phyloP scores from a whole-genome alignment of 2,329 filamentous ascomycete genomes.

The Botrytis medusae region DNA sequence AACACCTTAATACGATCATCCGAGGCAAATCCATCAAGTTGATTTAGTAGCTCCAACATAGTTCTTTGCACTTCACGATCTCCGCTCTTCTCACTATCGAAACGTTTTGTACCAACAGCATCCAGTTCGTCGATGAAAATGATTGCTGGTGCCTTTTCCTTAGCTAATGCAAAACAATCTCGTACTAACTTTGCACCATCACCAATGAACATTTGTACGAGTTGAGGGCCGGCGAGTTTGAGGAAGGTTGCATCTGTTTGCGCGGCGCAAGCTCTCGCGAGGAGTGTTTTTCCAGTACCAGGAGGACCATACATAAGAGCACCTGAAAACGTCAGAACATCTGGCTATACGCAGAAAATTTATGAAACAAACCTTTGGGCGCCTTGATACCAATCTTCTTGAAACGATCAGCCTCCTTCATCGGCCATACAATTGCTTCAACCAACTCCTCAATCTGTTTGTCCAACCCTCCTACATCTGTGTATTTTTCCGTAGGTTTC shows the following conservation, averaged over 20 bases:
- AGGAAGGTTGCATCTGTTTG: constrained; percentile 99
- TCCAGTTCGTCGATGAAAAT: constrained; percentile 99
- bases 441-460: constrained; percentile 99
- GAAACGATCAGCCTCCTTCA: constrained; percentile 99
- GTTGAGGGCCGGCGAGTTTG: constrained; percentile 94
- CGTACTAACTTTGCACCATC: constrained; percentile 97
- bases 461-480: constrained; percentile 92
- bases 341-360: constrained; percentile 27
- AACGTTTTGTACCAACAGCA: constrained; percentile 97
- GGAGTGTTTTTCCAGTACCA: constrained; percentile 85
- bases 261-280: constrained; percentile 93
- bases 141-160: constrained; percentile 98
- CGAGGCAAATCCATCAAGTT: constrained; percentile 95
- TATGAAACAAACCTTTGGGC: constrained; percentile 73
- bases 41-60: constrained; percentile 98
- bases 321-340: constrained; percentile 53
- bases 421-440: constrained; percentile 98
- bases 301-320: constrained; percentile 97
- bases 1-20: constrained; percentile 97
- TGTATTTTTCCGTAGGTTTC: constrained; percentile 99
- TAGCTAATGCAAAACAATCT: constrained; percentile 95
- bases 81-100: constrained; percentile 97
- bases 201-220: constrained; percentile 99
- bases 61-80: constrained; percentile 97
- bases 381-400: constrained; percentile 99